These are phyloP conservation scores for Dictyostelium firmibasis DNA, from an alignment of 78 protist genomes.

Conservation along the genomic window DNA sequence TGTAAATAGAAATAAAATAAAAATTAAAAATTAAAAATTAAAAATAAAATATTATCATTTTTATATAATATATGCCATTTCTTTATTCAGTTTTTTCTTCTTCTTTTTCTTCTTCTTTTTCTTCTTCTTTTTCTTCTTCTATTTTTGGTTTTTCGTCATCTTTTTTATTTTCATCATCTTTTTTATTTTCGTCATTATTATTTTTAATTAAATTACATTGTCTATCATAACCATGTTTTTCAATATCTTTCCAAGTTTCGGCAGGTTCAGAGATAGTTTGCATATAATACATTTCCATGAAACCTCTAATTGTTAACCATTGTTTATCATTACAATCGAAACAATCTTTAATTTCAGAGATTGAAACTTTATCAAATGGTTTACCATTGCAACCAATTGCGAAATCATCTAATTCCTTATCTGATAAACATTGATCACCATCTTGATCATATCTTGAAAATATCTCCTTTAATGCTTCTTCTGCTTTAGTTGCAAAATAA, in stretches of 20 bases:
- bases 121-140: not conserved
- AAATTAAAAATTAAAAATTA: not conserved
- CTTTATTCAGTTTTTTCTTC: not conserved
- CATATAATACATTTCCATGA: slow-evolving; percentile 66
- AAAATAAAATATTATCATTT: too few relatives aligned
- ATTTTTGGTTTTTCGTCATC: not conserved
- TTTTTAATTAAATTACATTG: not conserved
- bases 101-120: not conserved
- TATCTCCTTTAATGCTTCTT: slow-evolving; percentile 47
- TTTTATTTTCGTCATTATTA: not conserved
- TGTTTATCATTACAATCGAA: slow-evolving; percentile 24
- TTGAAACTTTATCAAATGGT: slow-evolving; percentile 32
- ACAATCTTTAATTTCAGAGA: not conserved
- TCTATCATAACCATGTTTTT: slow-evolving; percentile 38
- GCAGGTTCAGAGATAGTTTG: slow-evolving; percentile 55
- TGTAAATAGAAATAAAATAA: not conserved
- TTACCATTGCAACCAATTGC: slow-evolving; percentile 67
- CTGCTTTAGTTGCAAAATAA: slow-evolving; percentile 28
- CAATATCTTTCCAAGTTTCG: slow-evolving; percentile 66
- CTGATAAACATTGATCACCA: slow-evolving; percentile 11
- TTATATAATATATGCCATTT: not conserved
- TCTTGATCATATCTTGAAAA: slow-evolving; percentile 39
- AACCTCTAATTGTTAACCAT: slow-evolving; percentile 26
- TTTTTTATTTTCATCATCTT: not conserved
- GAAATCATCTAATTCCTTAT: slow-evolving; percentile 24